phyloP scores from a whole-genome alignment of 306 rosid species.

The Ammopiptanthus mongolicus region DNA sequence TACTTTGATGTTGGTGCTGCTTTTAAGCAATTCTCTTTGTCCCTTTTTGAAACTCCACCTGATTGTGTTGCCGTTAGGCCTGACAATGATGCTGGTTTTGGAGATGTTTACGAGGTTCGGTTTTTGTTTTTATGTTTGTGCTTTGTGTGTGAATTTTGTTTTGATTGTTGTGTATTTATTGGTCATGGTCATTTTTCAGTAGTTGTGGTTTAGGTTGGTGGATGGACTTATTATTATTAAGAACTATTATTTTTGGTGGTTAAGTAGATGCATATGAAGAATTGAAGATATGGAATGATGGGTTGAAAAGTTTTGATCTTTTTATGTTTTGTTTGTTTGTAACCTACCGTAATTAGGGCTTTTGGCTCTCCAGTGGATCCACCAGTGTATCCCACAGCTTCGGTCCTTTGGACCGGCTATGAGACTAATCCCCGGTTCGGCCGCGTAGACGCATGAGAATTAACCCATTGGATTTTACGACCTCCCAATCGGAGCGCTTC shows the following conservation, averaged over 20 bases:
- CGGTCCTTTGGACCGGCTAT: too few relatives aligned
- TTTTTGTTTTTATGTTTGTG: not conserved
- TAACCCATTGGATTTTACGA: too few relatives aligned
- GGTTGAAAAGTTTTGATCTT: not conserved
- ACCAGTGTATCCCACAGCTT: too few relatives aligned
- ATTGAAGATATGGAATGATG: conserved; percentile 12
- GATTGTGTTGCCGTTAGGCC: conserved; percentile 46
- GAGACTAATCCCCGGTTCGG: too few relatives aligned
- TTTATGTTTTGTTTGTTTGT: too few relatives aligned
- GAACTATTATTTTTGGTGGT: conserved; percentile 4
- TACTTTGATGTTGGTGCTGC: conserved; percentile 82
- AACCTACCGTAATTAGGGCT: too few relatives aligned
- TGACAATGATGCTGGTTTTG: not conserved
- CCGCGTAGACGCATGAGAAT: too few relatives aligned
- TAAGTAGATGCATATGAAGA: conserved; percentile 7
- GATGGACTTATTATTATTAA: conserved; percentile 1
- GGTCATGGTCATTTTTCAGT: conserved; percentile 8
- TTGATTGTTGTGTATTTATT: not conserved
- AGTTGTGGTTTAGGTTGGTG: conserved; percentile 13
- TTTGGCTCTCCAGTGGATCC: too few relatives aligned
- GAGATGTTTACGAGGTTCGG: conserved; percentile 36
- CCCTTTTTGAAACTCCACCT: conserved; percentile 79
- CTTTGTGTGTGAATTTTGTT: not conserved
- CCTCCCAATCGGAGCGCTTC: too few relatives aligned
- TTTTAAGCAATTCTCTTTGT: conserved; percentile 58